phyloP scores from a whole-genome alignment of 2,329 filamentous ascomycete species.

The Aspergillus sclerotialis region DNA sequence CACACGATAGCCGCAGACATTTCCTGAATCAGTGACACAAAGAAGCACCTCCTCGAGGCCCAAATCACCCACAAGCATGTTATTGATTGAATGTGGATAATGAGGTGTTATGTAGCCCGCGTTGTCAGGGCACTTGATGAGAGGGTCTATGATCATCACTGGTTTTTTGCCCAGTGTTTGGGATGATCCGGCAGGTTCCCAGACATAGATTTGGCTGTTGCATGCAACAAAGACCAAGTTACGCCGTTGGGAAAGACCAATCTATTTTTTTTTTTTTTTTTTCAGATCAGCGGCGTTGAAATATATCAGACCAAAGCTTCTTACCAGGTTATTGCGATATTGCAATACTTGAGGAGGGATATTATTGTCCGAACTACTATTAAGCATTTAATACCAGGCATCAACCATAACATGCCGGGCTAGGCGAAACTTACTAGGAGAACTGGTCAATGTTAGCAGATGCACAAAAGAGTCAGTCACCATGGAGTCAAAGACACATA shows the following conservation, averaged over 20 bases:
- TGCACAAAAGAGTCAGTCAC: constrained; percentile 1
- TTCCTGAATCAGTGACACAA: constrained; percentile 65
- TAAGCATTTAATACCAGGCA: constrained; percentile 1
- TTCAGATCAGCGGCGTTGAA: constrained; percentile 3
- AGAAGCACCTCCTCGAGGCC: constrained; percentile 64
- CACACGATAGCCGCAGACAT: constrained; percentile 65
- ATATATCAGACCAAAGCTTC: constrained; percentile 1
- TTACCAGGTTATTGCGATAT: constrained; percentile 41
- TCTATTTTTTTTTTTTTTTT: no score
- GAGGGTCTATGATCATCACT: constrained; percentile 35
- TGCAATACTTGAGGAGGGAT: constrained; percentile 24
- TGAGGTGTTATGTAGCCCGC: constrained; percentile 48
- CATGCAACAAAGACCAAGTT: constrained; percentile 43
- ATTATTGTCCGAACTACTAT: constrained; percentile 19
- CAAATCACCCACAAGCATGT: constrained; percentile 61
- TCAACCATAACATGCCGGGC: not conserved
- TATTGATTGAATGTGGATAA: constrained; percentile 59
- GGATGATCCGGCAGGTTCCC: constrained; percentile 34
- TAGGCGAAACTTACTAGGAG: constrained; percentile 8
- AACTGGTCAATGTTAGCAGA: constrained; percentile 11
- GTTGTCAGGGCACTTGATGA: constrained; percentile 33
- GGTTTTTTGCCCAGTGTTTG: constrained; percentile 33
- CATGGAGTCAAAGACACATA: constrained; percentile 20
- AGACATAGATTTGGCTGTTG: constrained; percentile 36
- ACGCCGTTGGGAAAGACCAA: constrained; percentile 39